A percentile compares a stretch with the other conserved stretches of the same genome.
These are phyloP conservation scores for Neopestalotiopsis sp. DNA, from an alignment of 2,329 filamentous ascomycete species.

Conservation along the genomic window DNA sequence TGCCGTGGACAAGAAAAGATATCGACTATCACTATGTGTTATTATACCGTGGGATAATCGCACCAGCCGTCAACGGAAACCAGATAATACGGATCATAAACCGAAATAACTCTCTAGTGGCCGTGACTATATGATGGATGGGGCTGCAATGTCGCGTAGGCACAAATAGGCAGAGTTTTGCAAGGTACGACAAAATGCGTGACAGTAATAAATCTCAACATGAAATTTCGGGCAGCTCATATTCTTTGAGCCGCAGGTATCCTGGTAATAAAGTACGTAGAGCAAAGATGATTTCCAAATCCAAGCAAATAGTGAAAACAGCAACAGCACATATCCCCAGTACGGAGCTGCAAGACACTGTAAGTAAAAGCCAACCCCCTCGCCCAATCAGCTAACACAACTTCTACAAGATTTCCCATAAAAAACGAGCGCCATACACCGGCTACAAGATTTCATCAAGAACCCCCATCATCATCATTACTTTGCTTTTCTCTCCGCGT, in stretches of 20 bases:
- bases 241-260: not conserved
- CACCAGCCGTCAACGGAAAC: too few species aligned
- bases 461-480: not conserved
- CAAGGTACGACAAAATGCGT: not conserved
- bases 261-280: slow-evolving; percentile 1
- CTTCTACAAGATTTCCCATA: not conserved
- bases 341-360: too few species aligned
- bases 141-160: too few species aligned
- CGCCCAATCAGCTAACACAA: not conserved
- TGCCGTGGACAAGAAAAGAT: too few species aligned
- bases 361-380: not conserved
- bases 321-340: not conserved
- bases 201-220: not conserved
- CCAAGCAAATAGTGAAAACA: not conserved
- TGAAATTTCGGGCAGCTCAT: not conserved
- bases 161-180: not conserved
- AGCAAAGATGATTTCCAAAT: not conserved
- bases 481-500: not conserved
- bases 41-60: too few species aligned
- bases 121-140: too few species aligned
- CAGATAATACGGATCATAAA: too few species aligned
- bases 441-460: not conserved
- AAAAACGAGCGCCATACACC: not conserved
- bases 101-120: too few species aligned
- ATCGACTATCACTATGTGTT: too few species aligned